Conservation (phyloP, 75 land plant species). For the Selaginella tamariscina region DNA sequence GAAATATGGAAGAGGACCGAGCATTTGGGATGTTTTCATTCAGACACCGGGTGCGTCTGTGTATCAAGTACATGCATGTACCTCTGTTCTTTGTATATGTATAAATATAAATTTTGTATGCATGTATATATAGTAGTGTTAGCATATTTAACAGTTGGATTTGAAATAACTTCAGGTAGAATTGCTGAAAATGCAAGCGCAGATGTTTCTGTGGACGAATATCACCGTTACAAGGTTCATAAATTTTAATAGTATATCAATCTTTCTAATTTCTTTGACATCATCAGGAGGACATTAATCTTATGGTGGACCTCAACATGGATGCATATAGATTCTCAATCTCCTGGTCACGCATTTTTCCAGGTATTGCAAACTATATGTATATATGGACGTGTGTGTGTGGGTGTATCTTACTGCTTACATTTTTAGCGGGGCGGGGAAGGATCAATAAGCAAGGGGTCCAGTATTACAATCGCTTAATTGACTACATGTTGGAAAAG, state of each 20-base stretch:
- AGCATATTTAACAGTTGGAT: background rate
- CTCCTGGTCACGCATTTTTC: constrained; percentile 4
- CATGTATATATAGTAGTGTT: background rate
- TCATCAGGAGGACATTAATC: background rate
- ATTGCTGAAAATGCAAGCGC: background rate
- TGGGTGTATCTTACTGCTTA: background rate
- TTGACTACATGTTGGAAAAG: constrained; percentile 6
- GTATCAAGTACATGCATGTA: too few relatives aligned
- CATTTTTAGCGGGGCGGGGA: background rate
- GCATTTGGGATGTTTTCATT: constrained; percentile 10
- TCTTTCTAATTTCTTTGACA: background rate
- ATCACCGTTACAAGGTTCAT: constrained; percentile 9
- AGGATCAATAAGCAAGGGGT: background rate
- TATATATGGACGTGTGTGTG: background rate
- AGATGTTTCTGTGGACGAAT: constrained; percentile 10
- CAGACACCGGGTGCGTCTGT: background rate
- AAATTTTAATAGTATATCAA: background rate
- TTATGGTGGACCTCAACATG: background rate
- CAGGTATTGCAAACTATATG: constrained; percentile 1
- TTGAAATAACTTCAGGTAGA: background rate
- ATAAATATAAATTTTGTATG: too few relatives aligned
- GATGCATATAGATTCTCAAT: background rate
- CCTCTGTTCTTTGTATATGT: too few relatives aligned
- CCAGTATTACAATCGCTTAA: background rate
- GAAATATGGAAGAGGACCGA: constrained; percentile 7